Conservation (phyloP, 768 basidiomycete species). For the Lactarius deliciosus region DNA sequence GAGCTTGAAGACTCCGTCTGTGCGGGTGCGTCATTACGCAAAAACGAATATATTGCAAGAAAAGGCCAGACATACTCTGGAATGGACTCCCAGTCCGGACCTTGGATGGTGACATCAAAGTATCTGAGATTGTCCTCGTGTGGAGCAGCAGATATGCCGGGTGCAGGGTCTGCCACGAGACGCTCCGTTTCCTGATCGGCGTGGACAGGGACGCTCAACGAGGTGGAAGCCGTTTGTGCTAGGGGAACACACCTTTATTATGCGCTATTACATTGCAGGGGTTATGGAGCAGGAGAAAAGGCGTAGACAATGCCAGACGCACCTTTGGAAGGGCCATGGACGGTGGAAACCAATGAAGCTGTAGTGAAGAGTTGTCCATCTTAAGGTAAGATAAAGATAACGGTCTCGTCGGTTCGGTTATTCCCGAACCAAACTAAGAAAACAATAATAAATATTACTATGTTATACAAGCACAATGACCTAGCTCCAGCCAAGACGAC, state of each 20-base stretch:
- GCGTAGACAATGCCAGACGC: slow-evolving; percentile 11
- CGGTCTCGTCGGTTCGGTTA: slow-evolving; percentile 14
- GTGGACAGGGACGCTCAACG: slow-evolving; percentile 8
- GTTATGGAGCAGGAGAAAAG: neutral
- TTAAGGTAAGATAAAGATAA: slow-evolving; percentile 3
- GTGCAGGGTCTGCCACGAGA: slow-evolving; percentile 93
- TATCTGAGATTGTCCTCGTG: slow-evolving; percentile 98
- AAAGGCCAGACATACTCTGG: slow-evolving; percentile 44
- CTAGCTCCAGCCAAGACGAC: slow-evolving; percentile 38
- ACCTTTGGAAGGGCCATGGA: slow-evolving; percentile 58
- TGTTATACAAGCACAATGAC: slow-evolving; percentile 15
- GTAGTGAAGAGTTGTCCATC: neutral
- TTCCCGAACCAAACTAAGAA: neutral
- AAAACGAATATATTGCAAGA: neutral
- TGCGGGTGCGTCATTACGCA: slow-evolving; percentile 4
- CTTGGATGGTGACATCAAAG: slow-evolving; percentile 97
- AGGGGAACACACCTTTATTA: slow-evolving; percentile 48
- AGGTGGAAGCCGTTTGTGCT: neutral
- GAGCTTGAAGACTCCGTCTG: slow-evolving; percentile 92
- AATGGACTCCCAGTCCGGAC: slow-evolving; percentile 95
- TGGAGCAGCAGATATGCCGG: slow-evolving; percentile 92
- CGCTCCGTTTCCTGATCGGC: slow-evolving; percentile 90
- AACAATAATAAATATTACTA: neutral
- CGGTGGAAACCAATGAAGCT: neutral
- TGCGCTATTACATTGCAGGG: slow-evolving; percentile 40